Percentiles rank a stretch among this genome's conserved stretches.
phyloP scores from a whole-genome alignment of 2,329 filamentous ascomycete genomes.

The Exophiala viscosa region DNA sequence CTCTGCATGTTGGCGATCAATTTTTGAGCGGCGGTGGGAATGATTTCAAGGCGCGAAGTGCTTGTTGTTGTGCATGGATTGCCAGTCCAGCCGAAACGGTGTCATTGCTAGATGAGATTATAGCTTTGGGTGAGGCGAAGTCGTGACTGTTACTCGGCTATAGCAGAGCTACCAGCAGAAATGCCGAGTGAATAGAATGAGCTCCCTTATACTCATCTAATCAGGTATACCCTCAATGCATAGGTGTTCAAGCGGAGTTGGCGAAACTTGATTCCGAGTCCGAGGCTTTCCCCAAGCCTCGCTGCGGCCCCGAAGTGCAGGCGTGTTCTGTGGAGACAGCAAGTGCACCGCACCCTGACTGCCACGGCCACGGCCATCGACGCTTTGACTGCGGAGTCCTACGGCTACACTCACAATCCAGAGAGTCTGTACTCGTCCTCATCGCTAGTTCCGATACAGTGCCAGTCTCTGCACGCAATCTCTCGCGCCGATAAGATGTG shows the following conservation, averaged over 20 bases:
- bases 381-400: too few relatives aligned
- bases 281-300: too few relatives aligned
- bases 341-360: too few relatives aligned
- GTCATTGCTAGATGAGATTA: constrained; percentile 72
- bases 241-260: background rate
- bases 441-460: background rate
- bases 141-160: background rate
- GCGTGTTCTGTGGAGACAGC: too few relatives aligned
- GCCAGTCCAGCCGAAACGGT: constrained; percentile 90
- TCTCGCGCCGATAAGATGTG: constrained; percentile 2
- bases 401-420: background rate
- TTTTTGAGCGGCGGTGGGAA: constrained; percentile 93
- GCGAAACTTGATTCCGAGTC: too few relatives aligned
- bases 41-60: constrained; percentile 91
- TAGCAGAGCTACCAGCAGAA: background rate
- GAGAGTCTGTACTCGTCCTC: background rate
- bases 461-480: background rate
- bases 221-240: background rate
- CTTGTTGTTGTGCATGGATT: constrained; percentile 96
- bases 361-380: too few relatives aligned
- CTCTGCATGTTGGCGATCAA: constrained; percentile 91
- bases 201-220: too few relatives aligned
- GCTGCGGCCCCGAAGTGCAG: too few relatives aligned
- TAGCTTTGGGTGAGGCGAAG: constrained; percentile 10
- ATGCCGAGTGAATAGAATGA: background rate